Evolutionary conservation across 2,329 filamentous ascomycete species (phyloP).

Genomic region (Acarospora socialis): DNA sequence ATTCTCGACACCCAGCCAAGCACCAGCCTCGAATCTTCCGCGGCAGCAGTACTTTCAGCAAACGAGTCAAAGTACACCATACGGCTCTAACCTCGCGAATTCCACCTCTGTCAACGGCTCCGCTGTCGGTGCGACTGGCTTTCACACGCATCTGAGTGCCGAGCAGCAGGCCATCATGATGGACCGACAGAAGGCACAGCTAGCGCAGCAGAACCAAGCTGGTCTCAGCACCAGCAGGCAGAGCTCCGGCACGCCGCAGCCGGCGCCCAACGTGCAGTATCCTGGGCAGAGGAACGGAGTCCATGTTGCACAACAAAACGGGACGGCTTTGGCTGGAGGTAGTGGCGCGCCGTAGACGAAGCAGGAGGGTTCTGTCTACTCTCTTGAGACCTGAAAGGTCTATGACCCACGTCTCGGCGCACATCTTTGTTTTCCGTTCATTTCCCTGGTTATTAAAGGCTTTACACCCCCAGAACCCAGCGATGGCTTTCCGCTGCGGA

Average conservation of each 20-base stretch:
- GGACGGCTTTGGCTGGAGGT: constrained; percentile 1
- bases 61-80: neutral
- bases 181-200: constrained; percentile 10
- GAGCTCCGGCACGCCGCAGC: constrained; percentile 11
- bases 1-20: neutral
- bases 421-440: too few relatives aligned
- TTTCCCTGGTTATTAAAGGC: too few relatives aligned
- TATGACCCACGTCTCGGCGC: too few relatives aligned
- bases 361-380: neutral
- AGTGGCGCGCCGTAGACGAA: constrained; percentile 2
- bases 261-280: neutral
- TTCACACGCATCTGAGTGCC: constrained; percentile 5
- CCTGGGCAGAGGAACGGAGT: constrained; percentile 8
- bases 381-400: constrained; percentile 5
- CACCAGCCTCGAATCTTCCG: neutral
- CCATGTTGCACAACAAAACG: constrained; percentile 10
- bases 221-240: constrained; percentile 1
- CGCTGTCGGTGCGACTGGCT: neutral
- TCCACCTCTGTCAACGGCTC: neutral
- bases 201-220: constrained; percentile 9
- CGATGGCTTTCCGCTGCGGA: too few relatives aligned
- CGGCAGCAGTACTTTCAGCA: neutral
- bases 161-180: constrained; percentile 8
- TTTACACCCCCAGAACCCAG: too few relatives aligned
- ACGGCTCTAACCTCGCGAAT: neutral